Evolutionary conservation across 257 asterid species (phyloP).

Genomic region (Solanum neorickii): DNA sequence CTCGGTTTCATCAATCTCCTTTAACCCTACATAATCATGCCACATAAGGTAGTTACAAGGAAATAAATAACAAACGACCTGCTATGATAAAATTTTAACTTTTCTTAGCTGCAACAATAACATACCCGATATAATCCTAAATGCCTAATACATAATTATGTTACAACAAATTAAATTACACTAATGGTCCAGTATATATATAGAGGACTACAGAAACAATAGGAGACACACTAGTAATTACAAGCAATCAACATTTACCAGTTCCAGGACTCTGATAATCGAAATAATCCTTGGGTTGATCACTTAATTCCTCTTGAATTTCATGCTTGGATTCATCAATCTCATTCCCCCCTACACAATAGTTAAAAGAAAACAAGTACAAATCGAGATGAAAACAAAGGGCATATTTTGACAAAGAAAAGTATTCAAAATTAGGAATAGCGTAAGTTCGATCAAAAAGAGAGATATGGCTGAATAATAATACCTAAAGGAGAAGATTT

Average conservation of each 20-base stretch:
- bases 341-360: neutral
- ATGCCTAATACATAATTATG: neutral
- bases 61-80: neutral
- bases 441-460: neutral
- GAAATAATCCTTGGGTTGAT: neutral
- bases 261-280: neutral
- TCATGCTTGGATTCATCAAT: neutral
- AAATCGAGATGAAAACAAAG: neutral
- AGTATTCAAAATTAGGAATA: slow-evolving; percentile 12
- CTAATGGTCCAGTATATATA: neutral
- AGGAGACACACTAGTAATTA: slow-evolving; percentile 15
- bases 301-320: neutral
- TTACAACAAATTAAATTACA: neutral
- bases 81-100: neutral
- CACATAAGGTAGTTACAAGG: neutral
- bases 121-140: neutral
- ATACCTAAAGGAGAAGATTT: slow-evolving; percentile 6
- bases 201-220: neutral
- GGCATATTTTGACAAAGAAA: neutral
- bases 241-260: slow-evolving; percentile 37
- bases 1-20: neutral
- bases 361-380: neutral
- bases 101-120: neutral
- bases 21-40: neutral
- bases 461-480: neutral